Evolutionary conservation across 1,284 basidiomycete genomes (phyloP).

Genomic region (Cronartium ribicola): DNA sequence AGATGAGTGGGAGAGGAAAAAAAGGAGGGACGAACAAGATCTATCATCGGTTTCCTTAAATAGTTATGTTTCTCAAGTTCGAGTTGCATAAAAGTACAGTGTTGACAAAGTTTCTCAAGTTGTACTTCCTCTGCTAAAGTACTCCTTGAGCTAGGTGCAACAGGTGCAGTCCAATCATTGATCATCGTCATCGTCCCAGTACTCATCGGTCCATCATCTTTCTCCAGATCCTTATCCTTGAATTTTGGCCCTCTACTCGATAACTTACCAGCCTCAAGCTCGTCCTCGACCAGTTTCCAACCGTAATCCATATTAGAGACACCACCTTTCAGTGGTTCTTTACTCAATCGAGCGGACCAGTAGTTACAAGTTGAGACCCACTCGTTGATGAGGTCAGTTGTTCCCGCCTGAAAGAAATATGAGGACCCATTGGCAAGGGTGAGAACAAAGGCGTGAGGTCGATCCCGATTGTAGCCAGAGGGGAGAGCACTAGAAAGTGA

Average conservation of each 20-base stretch:
- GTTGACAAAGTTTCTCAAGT: slow-evolving; percentile 74
- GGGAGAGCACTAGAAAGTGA: slow-evolving; percentile 81
- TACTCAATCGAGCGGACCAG: slow-evolving; percentile 89
- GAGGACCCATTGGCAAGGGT: slow-evolving; percentile 80
- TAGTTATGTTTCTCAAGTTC: slow-evolving; percentile 80
- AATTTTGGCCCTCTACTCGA: not conserved
- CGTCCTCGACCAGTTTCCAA: slow-evolving; percentile 73
- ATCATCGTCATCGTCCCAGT: slow-evolving; percentile 64
- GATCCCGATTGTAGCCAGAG: slow-evolving; percentile 80
- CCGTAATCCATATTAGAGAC: slow-evolving; percentile 99
- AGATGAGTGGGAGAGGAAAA: not conserved
- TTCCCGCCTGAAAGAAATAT: slow-evolving; percentile 95
- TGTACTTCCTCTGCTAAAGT: slow-evolving; percentile 87
- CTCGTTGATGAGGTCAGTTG: slow-evolving; percentile 91
- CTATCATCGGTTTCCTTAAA: slow-evolving; percentile 74
- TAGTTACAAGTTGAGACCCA: slow-evolving; percentile 99
- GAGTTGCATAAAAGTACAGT: slow-evolving; percentile 68
- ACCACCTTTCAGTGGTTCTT: slow-evolving; percentile 87
- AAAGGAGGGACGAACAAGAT: slow-evolving; percentile 58
- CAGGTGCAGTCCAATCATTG: slow-evolving; percentile 89
- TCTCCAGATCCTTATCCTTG: slow-evolving; percentile 53
- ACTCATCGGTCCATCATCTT: slow-evolving; percentile 54
- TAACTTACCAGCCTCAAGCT: not conserved
- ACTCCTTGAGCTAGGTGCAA: slow-evolving; percentile 74
- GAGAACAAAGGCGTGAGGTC: slow-evolving; percentile 92